These are phyloP conservation scores for Triticum aestivum DNA, from an alignment of 176 grass and related monocot species.

Conservation along the genomic window DNA sequence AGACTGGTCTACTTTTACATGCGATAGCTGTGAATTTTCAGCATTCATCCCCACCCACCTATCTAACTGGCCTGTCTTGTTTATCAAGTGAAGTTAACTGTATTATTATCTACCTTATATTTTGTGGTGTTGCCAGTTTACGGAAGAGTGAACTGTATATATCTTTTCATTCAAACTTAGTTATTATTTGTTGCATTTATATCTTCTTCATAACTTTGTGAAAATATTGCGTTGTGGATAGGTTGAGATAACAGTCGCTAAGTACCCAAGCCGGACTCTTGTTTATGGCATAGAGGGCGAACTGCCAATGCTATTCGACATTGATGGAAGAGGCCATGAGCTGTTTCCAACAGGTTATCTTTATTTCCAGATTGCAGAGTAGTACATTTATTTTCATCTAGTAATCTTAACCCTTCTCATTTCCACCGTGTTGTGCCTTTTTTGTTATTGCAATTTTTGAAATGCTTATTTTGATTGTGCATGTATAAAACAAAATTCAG, in stretches of 20 bases:
- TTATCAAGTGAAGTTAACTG: neutral
- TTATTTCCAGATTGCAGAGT: constrained; percentile 5
- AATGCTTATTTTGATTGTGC: constrained; percentile 1
- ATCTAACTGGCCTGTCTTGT: neutral
- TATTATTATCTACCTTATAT: constrained; percentile 9
- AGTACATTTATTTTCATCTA: constrained; percentile 5
- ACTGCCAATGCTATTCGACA: constrained; percentile 77
- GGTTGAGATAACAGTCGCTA: constrained; percentile 76
- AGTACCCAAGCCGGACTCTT: constrained; percentile 77
- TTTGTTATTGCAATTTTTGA: constrained; percentile 12
- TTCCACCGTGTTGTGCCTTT: neutral
- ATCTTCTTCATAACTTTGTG: neutral
- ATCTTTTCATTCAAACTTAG: neutral
- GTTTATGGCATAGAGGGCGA: constrained; percentile 90
- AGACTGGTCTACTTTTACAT: neutral
- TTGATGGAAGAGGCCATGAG: constrained; percentile 83
- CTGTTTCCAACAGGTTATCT: constrained; percentile 85
- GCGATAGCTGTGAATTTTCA: neutral
- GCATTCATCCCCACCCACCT: too few species aligned
- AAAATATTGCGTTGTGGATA: constrained; percentile 24
- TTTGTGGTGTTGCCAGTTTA: neutral
- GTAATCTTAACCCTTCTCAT: neutral
- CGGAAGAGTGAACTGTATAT: neutral
- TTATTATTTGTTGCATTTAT: neutral
- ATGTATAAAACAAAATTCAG: neutral